Evolutionary conservation across 257 asterid species (phyloP).

Genomic region (Rhazya stricta): DNA sequence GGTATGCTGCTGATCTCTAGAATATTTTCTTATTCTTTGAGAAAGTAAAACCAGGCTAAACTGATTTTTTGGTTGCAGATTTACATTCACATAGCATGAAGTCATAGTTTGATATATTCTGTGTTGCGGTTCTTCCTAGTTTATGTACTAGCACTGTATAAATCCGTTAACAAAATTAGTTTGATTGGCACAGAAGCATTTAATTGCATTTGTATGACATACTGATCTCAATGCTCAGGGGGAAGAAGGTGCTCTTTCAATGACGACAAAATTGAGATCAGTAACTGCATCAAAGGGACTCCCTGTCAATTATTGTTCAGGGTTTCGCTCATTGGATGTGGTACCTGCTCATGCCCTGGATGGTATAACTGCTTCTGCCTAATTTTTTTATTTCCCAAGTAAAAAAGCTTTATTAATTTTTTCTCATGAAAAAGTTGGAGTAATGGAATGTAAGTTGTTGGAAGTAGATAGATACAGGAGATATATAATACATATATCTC

Average conservation of each 20-base stretch:
- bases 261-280: conserved; percentile 79
- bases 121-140: background rate
- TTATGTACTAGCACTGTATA: background rate
- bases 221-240: conserved; percentile 48
- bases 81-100: background rate
- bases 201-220: background rate
- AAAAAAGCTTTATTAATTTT: background rate
- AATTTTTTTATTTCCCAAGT: background rate
- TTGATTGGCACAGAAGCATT: background rate
- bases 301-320: conserved; percentile 94
- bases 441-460: background rate
- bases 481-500: too few relatives aligned
- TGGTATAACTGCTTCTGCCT: conserved; percentile 34
- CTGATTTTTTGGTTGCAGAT: background rate
- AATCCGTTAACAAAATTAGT: background rate
- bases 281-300: conserved; percentile 80
- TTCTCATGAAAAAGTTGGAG: background rate
- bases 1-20: conserved; percentile 32
- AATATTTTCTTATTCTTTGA: background rate
- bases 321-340: conserved; percentile 63
- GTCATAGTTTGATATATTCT: background rate
- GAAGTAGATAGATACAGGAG: background rate
- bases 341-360: conserved; percentile 54
- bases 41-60: background rate
- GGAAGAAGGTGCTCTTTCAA: conserved; percentile 97